Evolutionary conservation across 73 alveolate genomes (phyloP), one percentile per base, ranked within the genome.

Genomic region (Symbiodinium pilosum): DNA sequence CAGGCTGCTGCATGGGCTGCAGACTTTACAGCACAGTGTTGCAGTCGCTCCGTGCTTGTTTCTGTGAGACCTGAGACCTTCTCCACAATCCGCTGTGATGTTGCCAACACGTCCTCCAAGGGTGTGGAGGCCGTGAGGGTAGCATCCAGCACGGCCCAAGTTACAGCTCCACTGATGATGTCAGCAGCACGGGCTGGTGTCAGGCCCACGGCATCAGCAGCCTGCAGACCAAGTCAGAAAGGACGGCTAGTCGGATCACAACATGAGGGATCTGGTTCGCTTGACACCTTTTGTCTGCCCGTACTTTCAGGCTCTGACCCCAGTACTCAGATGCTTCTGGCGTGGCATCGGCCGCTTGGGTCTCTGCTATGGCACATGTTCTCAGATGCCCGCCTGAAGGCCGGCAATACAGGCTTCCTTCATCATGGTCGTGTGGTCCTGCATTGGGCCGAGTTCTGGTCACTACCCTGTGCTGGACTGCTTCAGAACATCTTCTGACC

Each of bases 101-200:
- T n/a, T 18, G 30, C 38, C 81, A 64, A 64, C 39, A 28, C 81
- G 81, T 64, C 81, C 81, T 64, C 81, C 81, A 38, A 28, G 41
- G 12, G 24, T 64, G 81, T 64, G 39, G 81, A 64, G 24, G 81
- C 81, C 24, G 81, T 64, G 39, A 64, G 9, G 41, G 81, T 64
- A 9, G 81, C 41, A 24, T 64, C 81, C 12, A 64, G 81, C 12
- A 64, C 81, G 20, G 81, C 81, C 81, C 81, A 64, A 4, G 81
- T 64, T 38, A 64, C 81, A 64, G 81, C 81, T 3, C 24, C 20
- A 38, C 38, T 28, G 41, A n/a, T 30, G 16, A 64, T 38, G 24
- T 64, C 81, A 64, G 81, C 81, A 64, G 12, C 30, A 38, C 81
- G 81, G 81, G 81, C 81, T 64, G 81, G 38, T 9, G 81, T 64